A percentile compares a stretch with the other conserved stretches of the same genome.
Conservation (phyloP, 495 filamentous ascomycete species). For the Aspergillus olivimuriae region DNA sequence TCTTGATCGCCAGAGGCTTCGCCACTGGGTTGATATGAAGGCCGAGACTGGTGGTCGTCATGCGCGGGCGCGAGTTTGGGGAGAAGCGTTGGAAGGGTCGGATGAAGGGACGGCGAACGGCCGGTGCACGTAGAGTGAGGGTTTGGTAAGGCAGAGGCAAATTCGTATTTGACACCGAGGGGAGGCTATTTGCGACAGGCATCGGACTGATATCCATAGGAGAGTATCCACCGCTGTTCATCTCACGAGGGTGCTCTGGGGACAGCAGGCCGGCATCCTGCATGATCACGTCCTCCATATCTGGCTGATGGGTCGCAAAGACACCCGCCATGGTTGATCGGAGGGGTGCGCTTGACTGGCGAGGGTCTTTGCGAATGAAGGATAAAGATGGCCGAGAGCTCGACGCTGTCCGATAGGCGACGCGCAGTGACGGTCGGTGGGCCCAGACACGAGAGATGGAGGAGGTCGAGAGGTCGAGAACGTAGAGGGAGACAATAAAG, state of each 20-base stretch:
- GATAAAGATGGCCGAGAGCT: too few relatives aligned
- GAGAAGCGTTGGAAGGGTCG: constrained; percentile 8
- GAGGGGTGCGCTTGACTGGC: background rate
- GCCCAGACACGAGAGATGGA: constrained; percentile 3
- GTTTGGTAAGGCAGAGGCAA: constrained; percentile 3
- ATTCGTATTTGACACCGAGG: too few relatives aligned
- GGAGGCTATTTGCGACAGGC: background rate
- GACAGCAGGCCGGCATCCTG: constrained; percentile 9
- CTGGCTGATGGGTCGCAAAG: constrained; percentile 1
- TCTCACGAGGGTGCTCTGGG: background rate
- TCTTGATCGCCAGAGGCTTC: too few relatives aligned
- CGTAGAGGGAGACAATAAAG: too few relatives aligned
- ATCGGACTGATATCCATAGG: constrained; percentile 15
- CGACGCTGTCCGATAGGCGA: too few relatives aligned
- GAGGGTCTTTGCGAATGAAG: too few relatives aligned
- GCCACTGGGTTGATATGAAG: background rate
- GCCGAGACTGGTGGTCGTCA: background rate
- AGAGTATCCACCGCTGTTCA: constrained; percentile 2
- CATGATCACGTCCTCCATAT: constrained; percentile 13
- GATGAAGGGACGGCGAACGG: background rate
- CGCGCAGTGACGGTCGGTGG: too few relatives aligned
- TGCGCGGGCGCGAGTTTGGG: constrained; percentile 1
- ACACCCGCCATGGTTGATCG: constrained; percentile 10
- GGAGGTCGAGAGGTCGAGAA: constrained; percentile 1
- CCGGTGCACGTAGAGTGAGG: too few relatives aligned